Base-by-base conservation (phyloP, 352 stramenopile genomes). In the Albugo laibachii region DNA sequence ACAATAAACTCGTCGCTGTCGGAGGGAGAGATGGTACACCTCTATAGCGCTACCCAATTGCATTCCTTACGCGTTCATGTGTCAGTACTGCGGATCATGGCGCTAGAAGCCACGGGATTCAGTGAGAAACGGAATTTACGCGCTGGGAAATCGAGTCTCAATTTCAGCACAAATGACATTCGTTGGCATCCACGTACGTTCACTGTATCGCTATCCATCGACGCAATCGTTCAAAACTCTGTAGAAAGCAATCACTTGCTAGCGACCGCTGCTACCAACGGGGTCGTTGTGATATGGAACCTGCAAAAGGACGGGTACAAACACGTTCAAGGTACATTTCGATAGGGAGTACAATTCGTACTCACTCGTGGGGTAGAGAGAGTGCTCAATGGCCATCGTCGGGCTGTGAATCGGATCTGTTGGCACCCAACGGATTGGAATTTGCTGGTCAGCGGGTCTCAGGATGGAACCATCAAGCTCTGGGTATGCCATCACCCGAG, bases 81-180 rank as follows among this genome's bases (percentile, higher is more conserved):
- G 24, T 36, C 27, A 80, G 79, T 92, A 39, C 58, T 92, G 38
- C 89, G 89, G 58, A 65, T 92, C 21, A 73, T 92, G 46, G 66
- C 74, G 38, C 66, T 92, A 3, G 76, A 89, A 58, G 51, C 64
- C 41, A 53, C 57, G 5, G 79, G 79, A 3, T 92, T 92, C 54
- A 63, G 63, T 2, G 79, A 92, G 55, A 85, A 85, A 49, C 66
- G 75, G 41, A 92, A 92, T 52, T 53, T 92, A 48, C 72, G 79
- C 45, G 77, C 80, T 11, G 72, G 73, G 41, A 92, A 88, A 44
- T 69, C 76, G 12, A 85, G 72, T 27, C 63, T 89, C 41, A 92
- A 83, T 52, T 88, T 92, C 27, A 92, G 72, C 48, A 89, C 79
- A 14, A 92, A 89, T 47, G 79, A 92, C 50, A 89, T 92, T 38